phyloP scores from a whole-genome alignment of 768 basidiomycete species.

The Serendipita vermifera region DNA sequence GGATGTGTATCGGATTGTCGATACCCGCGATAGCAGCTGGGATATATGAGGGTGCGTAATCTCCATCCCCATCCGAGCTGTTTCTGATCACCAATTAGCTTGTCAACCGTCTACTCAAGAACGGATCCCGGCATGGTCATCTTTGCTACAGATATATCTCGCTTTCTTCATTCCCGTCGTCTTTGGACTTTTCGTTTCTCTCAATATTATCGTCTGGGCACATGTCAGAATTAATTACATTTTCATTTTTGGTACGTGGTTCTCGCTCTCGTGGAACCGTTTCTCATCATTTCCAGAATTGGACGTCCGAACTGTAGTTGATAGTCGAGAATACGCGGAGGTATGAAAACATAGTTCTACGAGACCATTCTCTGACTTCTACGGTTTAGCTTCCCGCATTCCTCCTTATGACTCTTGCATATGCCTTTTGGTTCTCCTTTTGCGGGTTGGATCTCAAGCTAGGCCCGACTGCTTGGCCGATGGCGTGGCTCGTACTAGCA shows the following conservation, averaged over 20 bases:
- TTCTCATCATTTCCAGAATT: conserved; percentile 46
- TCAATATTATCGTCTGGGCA: conserved; percentile 75
- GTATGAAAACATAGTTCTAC: conserved; percentile 22
- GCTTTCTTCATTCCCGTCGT: conserved; percentile 59
- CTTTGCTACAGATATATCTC: conserved; percentile 66
- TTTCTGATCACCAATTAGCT: conserved; percentile 27
- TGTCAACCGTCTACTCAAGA: conserved; percentile 39
- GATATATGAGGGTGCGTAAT: conserved; percentile 42
- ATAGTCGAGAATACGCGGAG: conserved; percentile 67
- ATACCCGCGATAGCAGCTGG: conserved; percentile 56
- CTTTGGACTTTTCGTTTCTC: conserved; percentile 61
- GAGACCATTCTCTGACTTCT: not conserved
- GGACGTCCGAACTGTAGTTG: conserved; percentile 54
- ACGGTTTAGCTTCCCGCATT: conserved; percentile 57
- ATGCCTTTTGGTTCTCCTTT: conserved; percentile 80
- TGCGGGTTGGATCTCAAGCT: conserved; percentile 28
- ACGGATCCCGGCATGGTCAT: conserved; percentile 54
- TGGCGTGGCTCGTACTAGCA: conserved; percentile 64
- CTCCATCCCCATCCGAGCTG: not conserved
- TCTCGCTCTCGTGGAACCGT: not conserved
- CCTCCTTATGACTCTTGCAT: conserved; percentile 57
- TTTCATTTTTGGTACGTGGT: conserved; percentile 71
- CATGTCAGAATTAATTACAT: conserved; percentile 73
- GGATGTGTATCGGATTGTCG: conserved; percentile 56
- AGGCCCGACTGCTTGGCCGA: conserved; percentile 67